phyloP scores from a whole-genome alignment of 75 land plant genomes.

The Chamaecyparis obtusa region DNA sequence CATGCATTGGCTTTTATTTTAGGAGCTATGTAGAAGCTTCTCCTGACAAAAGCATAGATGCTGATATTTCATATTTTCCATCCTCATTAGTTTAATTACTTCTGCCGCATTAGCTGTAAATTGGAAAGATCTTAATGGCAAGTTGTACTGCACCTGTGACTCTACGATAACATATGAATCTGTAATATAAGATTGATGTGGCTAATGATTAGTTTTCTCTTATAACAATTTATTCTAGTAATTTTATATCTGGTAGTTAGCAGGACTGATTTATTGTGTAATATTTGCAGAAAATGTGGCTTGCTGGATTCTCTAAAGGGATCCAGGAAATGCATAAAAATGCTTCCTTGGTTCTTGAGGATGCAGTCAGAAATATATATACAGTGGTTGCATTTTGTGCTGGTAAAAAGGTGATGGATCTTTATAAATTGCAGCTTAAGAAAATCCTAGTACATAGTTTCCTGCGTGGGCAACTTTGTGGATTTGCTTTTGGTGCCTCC shows the following conservation, averaged over 20 bases:
- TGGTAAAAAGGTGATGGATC: slow-evolving; percentile 81
- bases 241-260: background rate
- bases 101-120: background rate
- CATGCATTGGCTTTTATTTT: background rate
- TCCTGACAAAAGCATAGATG: background rate
- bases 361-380: slow-evolving; percentile 97
- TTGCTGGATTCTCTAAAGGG: slow-evolving; percentile 95
- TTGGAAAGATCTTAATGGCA: background rate
- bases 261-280: background rate
- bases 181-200: background rate
- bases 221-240: background rate
- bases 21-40: background rate
- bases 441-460: slow-evolving; percentile 72
- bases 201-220: background rate
- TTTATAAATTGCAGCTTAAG: slow-evolving; percentile 69
- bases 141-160: background rate
- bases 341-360: slow-evolving; percentile 89
- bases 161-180: background rate
- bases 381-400: slow-evolving; percentile 97
- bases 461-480: slow-evolving; percentile 79
- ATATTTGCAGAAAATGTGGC: slow-evolving; percentile 92
- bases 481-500: slow-evolving; percentile 90
- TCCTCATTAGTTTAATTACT: background rate
- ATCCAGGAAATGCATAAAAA: slow-evolving; percentile 92
- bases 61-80: background rate